Conservation (phyloP, 1,284 basidiomycete genomes). For the Earliella scabrosa region DNA sequence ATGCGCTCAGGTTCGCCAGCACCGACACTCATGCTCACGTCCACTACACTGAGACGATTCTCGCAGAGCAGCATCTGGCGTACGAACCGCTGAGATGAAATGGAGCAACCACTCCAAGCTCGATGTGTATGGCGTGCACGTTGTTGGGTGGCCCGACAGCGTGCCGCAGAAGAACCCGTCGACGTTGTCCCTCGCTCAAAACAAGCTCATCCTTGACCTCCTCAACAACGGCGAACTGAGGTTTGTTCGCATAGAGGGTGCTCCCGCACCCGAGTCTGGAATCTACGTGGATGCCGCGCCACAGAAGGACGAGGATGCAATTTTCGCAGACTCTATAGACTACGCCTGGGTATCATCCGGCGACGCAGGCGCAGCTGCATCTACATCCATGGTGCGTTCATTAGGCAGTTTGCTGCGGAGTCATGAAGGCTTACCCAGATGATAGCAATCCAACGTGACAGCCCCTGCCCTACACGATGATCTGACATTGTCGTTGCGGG, state of each 20-base stretch:
- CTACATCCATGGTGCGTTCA: not conserved
- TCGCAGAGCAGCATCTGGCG: slow-evolving; percentile 53
- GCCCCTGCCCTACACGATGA: not conserved
- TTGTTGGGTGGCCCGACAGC: slow-evolving; percentile 63
- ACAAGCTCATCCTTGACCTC: slow-evolving; percentile 53
- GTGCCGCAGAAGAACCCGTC: slow-evolving; percentile 66
- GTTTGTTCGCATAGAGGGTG: slow-evolving; percentile 37
- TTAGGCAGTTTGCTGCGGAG: not conserved
- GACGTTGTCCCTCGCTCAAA: slow-evolving; percentile 53
- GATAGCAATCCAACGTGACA: not conserved
- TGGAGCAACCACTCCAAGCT: slow-evolving; percentile 68
- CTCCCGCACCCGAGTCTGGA: not conserved
- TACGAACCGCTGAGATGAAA: slow-evolving; percentile 72
- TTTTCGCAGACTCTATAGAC: slow-evolving; percentile 23
- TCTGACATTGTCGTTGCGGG: not conserved
- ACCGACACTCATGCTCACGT: not conserved
- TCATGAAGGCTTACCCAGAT: not conserved
- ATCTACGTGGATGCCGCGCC: not conserved
- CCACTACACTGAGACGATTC: not conserved
- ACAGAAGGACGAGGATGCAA: slow-evolving; percentile 13
- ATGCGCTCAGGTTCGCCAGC: slow-evolving; percentile 51
- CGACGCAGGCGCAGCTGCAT: not conserved
- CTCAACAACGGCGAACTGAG: slow-evolving; percentile 49
- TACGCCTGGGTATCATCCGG: slow-evolving; percentile 13
- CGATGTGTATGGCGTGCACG: slow-evolving; percentile 54